These are phyloP conservation scores for Leptomonas seymouri DNA, from an alignment of 208 protist species.

Conservation along the genomic window DNA sequence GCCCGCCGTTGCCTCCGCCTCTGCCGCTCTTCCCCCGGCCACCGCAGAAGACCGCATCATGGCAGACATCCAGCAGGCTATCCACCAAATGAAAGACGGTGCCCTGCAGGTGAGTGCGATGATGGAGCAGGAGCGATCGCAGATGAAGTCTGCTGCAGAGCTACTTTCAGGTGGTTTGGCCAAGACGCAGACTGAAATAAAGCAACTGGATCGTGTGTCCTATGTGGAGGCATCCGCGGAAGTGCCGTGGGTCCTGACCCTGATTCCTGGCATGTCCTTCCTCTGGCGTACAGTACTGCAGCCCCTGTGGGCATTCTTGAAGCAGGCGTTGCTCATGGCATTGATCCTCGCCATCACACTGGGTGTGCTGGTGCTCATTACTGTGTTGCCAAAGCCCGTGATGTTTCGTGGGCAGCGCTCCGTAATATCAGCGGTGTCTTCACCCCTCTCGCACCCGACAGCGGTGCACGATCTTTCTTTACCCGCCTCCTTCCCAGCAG, in stretches of 20 bases:
- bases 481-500: not conserved
- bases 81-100: conserved; percentile 64
- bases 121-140: conserved; percentile 52
- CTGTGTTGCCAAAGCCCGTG: conserved; percentile 41
- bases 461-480: not conserved
- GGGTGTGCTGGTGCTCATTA: conserved; percentile 49
- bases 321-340: conserved; percentile 50
- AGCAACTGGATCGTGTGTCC: conserved; percentile 36
- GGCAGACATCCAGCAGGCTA: conserved; percentile 50
- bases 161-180: conserved; percentile 56
- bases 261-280: conserved; percentile 48
- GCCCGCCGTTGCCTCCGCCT: not conserved
- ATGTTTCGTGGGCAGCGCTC: conserved; percentile 6
- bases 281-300: conserved; percentile 56
- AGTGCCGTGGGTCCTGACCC: conserved; percentile 30
- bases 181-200: conserved; percentile 35
- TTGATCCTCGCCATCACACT: conserved; percentile 44
- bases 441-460: not conserved
- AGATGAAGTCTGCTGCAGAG: conserved; percentile 38
- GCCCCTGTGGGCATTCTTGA: conserved; percentile 62
- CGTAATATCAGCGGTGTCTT: not conserved
- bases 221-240: conserved; percentile 5
- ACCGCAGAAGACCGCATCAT: conserved; percentile 48
- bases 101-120: conserved; percentile 60
- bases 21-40: not conserved